phyloP scores from a whole-genome alignment of 2,329 filamentous ascomycete genomes.

The Metarhizium rileyi region DNA sequence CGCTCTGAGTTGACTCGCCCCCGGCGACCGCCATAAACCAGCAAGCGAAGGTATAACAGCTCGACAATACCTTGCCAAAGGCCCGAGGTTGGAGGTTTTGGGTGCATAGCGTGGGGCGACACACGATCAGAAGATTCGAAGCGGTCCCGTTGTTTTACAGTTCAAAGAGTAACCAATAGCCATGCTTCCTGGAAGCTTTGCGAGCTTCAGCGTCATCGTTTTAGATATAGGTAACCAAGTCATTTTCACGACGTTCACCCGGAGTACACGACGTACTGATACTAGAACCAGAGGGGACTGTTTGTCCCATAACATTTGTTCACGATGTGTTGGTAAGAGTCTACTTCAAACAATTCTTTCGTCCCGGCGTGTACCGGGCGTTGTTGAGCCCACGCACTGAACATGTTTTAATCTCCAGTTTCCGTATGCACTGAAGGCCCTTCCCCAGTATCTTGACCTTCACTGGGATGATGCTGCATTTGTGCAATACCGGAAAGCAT shows the following conservation, averaged over 20 bases:
- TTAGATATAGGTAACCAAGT: conserved; percentile 26
- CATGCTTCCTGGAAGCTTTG: conserved; percentile 13
- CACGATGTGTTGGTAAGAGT: conserved; percentile 68
- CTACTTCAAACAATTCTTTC: conserved; percentile 6
- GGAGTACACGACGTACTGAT: background rate
- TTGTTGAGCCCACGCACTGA: conserved; percentile 9
- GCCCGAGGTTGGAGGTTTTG: too few species aligned
- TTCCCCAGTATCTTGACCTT: conserved; percentile 52
- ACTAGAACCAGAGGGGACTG: conserved; percentile 57
- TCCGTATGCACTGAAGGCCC: conserved; percentile 61
- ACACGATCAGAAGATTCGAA: background rate
- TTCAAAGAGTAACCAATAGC: background rate
- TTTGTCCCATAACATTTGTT: conserved; percentile 77
- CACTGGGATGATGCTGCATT: conserved; percentile 61
- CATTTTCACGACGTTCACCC: conserved; percentile 6
- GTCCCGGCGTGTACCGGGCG: background rate
- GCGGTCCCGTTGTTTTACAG: background rate
- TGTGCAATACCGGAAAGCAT: conserved; percentile 57
- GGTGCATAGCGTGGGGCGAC: too few species aligned
- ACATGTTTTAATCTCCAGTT: conserved; percentile 41
- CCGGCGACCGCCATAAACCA: too few species aligned
- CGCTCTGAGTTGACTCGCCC: too few species aligned
- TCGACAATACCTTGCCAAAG: too few species aligned
- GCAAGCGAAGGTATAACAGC: too few species aligned
- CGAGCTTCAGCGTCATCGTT: conserved; percentile 22